These are phyloP conservation scores for Murraya koenigii DNA, from an alignment of 345 rosid species.

Conservation along the genomic window DNA sequence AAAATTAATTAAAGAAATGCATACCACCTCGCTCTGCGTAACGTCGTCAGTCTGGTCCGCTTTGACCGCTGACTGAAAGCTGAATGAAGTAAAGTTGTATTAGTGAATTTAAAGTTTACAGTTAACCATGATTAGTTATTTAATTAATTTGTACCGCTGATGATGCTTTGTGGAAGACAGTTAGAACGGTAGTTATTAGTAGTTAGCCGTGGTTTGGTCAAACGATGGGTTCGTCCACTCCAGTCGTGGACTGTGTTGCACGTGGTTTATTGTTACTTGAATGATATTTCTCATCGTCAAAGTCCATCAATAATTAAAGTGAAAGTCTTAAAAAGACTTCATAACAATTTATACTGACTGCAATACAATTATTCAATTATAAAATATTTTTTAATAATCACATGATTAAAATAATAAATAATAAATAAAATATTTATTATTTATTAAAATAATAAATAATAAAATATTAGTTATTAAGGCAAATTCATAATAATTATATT, in stretches of 20 bases:
- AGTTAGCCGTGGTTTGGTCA: conserved; percentile 5
- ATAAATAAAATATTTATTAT: too few relatives aligned
- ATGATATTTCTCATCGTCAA: background rate
- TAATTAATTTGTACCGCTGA: background rate
- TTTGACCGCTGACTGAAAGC: conserved; percentile 46
- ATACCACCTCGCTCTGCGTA: background rate
- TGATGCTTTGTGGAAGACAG: conserved; percentile 1
- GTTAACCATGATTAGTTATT: background rate
- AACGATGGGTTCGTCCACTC: background rate
- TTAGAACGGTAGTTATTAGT: conserved; percentile 22
- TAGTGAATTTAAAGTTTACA: background rate
- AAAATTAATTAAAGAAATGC: background rate
- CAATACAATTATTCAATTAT: too few relatives aligned
- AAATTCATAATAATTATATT: too few relatives aligned
- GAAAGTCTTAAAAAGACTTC: too few relatives aligned
- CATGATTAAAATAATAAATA: too few relatives aligned
- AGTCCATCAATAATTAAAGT: too few relatives aligned
- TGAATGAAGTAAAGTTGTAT: background rate
- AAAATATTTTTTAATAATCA: too few relatives aligned
- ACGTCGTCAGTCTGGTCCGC: background rate
- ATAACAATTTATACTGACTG: too few relatives aligned
- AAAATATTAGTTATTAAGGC: too few relatives aligned
- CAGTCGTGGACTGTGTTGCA: background rate
- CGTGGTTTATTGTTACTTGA: background rate
- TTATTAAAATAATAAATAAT: too few relatives aligned